phyloP scores from a whole-genome alignment of 2,329 filamentous ascomycete genomes.

The Periconia sp. region DNA sequence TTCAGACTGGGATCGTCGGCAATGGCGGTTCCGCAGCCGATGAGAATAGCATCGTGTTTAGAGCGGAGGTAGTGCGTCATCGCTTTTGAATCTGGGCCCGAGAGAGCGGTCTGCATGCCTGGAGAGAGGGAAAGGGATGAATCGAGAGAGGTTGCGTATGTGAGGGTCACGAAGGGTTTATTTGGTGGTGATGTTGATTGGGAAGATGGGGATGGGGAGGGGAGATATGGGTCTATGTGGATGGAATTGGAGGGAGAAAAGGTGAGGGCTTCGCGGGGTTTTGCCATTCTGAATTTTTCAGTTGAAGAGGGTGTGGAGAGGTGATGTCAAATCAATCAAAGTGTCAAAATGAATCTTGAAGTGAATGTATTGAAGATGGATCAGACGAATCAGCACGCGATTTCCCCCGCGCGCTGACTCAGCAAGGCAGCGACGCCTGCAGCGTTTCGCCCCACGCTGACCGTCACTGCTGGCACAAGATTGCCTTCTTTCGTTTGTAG shows the following conservation, averaged over 20 bases:
- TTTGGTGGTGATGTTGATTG: not conserved
- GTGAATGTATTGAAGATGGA: not conserved
- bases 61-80: conserved; percentile 93
- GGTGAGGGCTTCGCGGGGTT: conserved; percentile 24
- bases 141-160: conserved; percentile 90
- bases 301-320: not conserved
- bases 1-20: conserved; percentile 87
- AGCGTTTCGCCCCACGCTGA: conserved; percentile 15
- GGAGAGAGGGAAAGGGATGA: conserved; percentile 74
- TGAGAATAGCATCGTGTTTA: conserved; percentile 78
- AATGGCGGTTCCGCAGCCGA: conserved; percentile 81
- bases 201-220: conserved; percentile 17
- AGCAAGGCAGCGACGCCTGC: conserved; percentile 8
- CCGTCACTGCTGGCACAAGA: conserved; percentile 9
- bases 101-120: conserved; percentile 79
- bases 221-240: conserved; percentile 57
- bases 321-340: not conserved
- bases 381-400: not conserved
- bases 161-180: conserved; percentile 62
- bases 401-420: conserved; percentile 3
- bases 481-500: conserved; percentile 2
- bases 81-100: conserved; percentile 78
- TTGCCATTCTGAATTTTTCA: not conserved
- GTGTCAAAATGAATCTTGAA: not conserved
- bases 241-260: conserved; percentile 49